Percentiles rank a stretch among this genome's conserved stretches.
These are phyloP conservation scores for Camelina hispida DNA, from an alignment of 345 rosid genomes.

Conservation along the genomic window DNA sequence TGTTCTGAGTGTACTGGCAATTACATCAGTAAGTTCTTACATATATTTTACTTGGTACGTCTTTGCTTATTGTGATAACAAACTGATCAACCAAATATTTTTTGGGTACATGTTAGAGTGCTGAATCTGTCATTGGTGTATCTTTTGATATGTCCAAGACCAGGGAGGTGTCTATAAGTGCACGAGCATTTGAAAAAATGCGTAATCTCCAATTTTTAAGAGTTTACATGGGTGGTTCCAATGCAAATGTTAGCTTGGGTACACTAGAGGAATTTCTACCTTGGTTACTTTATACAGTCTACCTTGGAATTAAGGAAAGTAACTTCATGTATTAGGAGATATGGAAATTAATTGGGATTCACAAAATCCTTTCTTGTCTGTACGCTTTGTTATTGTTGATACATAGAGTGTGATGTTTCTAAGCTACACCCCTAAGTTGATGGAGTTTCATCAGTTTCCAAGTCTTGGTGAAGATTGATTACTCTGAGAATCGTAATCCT, in stretches of 20 bases:
- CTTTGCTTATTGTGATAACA: background rate
- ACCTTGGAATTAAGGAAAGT: too few relatives aligned
- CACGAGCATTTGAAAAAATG: background rate
- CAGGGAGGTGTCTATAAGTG: background rate
- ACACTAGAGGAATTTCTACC: background rate
- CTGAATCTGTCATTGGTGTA: slow-evolving; percentile 7
- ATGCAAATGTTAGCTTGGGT: background rate
- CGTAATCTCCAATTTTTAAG: background rate
- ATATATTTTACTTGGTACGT: background rate
- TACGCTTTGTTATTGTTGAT: too few relatives aligned
- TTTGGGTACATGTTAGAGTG: slow-evolving; percentile 25
- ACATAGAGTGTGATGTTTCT: too few relatives aligned
- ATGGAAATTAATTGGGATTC: too few relatives aligned
- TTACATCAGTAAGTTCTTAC: slow-evolving; percentile 14
- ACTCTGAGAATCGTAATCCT: too few relatives aligned
- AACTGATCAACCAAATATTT: background rate
- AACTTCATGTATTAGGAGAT: too few relatives aligned
- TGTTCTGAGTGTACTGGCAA: slow-evolving; percentile 18
- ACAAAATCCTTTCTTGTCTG: too few relatives aligned
- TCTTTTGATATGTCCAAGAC: background rate
- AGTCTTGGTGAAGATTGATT: too few relatives aligned
- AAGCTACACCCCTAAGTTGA: too few relatives aligned
- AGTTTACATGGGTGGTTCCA: slow-evolving; percentile 12
- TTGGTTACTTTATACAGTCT: too few relatives aligned
- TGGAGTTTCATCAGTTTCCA: too few relatives aligned